These are phyloP conservation scores for Pyrrhoderma noxium DNA, from an alignment of 1,284 basidiomycete genomes.

Conservation along the genomic window DNA sequence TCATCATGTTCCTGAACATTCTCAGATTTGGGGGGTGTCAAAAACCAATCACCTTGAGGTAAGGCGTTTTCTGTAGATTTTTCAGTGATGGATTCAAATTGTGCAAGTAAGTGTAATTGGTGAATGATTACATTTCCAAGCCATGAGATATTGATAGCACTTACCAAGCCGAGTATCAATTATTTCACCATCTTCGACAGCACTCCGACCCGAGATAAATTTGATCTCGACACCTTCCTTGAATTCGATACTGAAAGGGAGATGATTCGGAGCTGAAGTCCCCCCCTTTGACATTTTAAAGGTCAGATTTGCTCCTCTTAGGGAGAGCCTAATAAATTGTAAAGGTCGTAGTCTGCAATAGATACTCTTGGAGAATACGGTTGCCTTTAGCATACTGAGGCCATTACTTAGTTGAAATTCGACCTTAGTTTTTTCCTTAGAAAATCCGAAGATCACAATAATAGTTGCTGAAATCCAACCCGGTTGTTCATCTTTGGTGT, in stretches of 20 bases:
- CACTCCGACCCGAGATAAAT: background rate
- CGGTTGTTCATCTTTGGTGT: background rate
- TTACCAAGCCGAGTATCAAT: slow-evolving; percentile 11
- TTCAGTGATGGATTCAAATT: too few relatives aligned
- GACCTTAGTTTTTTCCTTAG: background rate
- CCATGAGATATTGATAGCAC: background rate
- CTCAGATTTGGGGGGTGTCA: too few relatives aligned
- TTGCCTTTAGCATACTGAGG: slow-evolving; percentile 3
- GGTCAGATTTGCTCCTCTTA: slow-evolving; percentile 4
- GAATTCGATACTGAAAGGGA: slow-evolving; percentile 12
- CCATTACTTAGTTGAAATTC: background rate
- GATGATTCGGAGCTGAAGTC: slow-evolving; percentile 7
- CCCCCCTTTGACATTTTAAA: background rate
- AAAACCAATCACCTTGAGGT: too few relatives aligned
- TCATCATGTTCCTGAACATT: too few relatives aligned
- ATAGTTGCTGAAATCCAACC: slow-evolving; percentile 12
- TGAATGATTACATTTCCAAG: background rate
- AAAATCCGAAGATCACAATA: background rate
- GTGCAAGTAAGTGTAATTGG: too few relatives aligned
- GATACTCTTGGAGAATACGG: background rate
- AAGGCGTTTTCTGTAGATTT: too few relatives aligned
- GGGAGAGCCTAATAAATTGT: slow-evolving; percentile 4
- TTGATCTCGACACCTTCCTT: slow-evolving; percentile 5
- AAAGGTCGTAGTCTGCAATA: slow-evolving; percentile 6
- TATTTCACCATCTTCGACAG: slow-evolving; percentile 1